Evolutionary conservation across 495 filamentous ascomycete species (phyloP).

Genomic region (Tirmania nivea): DNA sequence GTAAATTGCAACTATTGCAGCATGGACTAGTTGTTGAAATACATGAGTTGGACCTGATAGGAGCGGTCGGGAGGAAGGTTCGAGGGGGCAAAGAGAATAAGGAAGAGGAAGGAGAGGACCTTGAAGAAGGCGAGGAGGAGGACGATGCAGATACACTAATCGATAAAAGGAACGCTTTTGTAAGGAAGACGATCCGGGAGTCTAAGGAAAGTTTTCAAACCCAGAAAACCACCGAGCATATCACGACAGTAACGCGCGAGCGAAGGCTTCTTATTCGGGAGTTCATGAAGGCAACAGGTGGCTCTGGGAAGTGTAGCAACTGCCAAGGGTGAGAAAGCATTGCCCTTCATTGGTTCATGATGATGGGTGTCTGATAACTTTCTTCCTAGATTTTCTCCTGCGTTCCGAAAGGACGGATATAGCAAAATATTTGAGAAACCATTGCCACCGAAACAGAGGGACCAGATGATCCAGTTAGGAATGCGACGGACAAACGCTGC

Average conservation of each 20-base stretch:
- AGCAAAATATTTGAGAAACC: conserved; percentile 85
- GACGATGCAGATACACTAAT: conserved; percentile 35
- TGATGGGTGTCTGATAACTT: conserved; percentile 1
- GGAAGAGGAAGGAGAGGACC: conserved; percentile 27
- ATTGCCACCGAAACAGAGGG: conserved; percentile 43
- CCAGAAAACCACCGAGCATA: conserved; percentile 39
- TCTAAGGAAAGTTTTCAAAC: conserved; percentile 30
- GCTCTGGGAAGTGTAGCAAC: conserved; percentile 43
- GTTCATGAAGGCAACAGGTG: conserved; percentile 47
- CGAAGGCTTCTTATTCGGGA: conserved; percentile 55
- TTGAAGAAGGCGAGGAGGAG: conserved; percentile 26
- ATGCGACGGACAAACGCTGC: conserved; percentile 11
- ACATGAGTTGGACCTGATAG: conserved; percentile 35
- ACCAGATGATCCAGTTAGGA: conserved; percentile 39
- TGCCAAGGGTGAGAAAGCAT: conserved; percentile 39
- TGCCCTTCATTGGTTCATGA: neutral
- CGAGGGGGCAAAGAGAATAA: conserved; percentile 11
- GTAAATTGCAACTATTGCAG: conserved; percentile 71
- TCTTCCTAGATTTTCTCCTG: conserved; percentile 39
- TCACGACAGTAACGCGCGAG: conserved; percentile 55
- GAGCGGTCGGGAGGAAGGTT: conserved; percentile 12
- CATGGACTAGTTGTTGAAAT: conserved; percentile 61
- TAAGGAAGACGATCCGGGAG: conserved; percentile 39
- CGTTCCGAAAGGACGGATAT: conserved; percentile 63
- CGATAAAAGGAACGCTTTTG: conserved; percentile 44